Conservation (phyloP, 2,329 filamentous ascomycete genomes). For the Sclerotinia glacialis region DNA sequence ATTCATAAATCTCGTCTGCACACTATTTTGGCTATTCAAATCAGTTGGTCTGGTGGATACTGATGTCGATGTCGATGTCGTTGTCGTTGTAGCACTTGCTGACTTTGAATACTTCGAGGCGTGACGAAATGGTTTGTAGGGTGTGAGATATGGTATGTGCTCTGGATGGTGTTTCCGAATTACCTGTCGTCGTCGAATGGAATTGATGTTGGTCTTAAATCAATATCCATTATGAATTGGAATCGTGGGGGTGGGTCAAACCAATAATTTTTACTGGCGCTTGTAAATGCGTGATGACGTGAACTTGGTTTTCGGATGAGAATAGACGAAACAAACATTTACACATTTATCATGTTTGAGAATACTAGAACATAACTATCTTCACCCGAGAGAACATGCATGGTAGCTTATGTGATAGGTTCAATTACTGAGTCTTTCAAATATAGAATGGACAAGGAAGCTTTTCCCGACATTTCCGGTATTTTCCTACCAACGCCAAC, state of each 20-base stretch:
- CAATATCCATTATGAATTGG: not conserved
- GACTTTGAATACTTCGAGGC: no score
- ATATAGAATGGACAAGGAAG: constrained; percentile 20
- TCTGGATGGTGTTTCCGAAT: no score
- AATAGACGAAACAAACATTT: not conserved
- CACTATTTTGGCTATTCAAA: constrained; percentile 27
- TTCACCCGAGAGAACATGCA: not conserved
- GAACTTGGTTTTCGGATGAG: not conserved
- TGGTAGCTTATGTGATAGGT: constrained; percentile 14
- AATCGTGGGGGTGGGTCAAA: constrained; percentile 10
- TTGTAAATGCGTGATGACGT: constrained; percentile 24
- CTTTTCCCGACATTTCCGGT: constrained; percentile 21
- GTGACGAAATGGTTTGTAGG: no score
- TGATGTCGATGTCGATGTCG: no score
- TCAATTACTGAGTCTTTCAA: constrained; percentile 22
- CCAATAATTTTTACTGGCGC: constrained; percentile 22
- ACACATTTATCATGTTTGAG: not conserved
- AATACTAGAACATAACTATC: not conserved
- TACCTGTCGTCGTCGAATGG: no score
- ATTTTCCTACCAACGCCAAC: constrained; percentile 40
- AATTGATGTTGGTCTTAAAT: not conserved
- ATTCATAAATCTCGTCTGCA: constrained; percentile 36
- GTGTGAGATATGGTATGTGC: no score
- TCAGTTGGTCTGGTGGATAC: constrained; percentile 22
- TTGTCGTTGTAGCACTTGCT: no score